Conservation (phyloP, 768 basidiomycete species). For the Mycena haematopus region DNA sequence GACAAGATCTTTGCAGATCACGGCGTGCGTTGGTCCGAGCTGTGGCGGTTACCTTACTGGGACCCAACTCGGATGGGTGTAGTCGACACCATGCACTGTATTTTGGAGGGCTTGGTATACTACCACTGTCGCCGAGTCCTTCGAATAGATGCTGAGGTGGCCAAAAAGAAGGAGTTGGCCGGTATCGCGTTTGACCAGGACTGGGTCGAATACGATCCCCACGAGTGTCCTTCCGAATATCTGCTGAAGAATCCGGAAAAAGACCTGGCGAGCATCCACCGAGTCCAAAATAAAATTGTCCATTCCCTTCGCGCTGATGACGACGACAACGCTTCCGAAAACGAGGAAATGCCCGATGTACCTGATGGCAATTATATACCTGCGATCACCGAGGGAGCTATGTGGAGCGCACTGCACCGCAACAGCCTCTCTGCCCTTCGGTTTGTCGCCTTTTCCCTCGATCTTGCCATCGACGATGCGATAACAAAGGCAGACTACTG, state of each 20-base stretch:
- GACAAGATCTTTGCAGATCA: conserved; percentile 5
- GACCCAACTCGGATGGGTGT: conserved; percentile 35
- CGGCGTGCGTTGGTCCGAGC: conserved; percentile 36
- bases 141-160: conserved; percentile 24
- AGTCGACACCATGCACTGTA: conserved; percentile 41
- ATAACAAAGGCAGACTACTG: too few relatives aligned
- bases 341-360: conserved; percentile 12
- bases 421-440: conserved; percentile 14
- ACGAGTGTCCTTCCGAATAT: conserved; percentile 11
- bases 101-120: conserved; percentile 33
- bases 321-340: not conserved
- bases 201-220: conserved; percentile 21
- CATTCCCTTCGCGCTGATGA: not conserved
- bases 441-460: not conserved
- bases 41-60: conserved; percentile 39
- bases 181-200: conserved; percentile 17
- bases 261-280: conserved; percentile 1
- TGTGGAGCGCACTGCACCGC: not conserved
- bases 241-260: conserved; percentile 14
- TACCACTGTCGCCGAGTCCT: conserved; percentile 30
- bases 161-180: conserved; percentile 20
- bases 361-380: conserved; percentile 6
- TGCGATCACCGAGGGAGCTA: conserved; percentile 6
- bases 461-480: too few relatives aligned
- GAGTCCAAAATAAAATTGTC: too few relatives aligned